These are phyloP conservation scores for Ormosia semicastrata DNA, from an alignment of 306 rosid species.

Conservation along the genomic window DNA sequence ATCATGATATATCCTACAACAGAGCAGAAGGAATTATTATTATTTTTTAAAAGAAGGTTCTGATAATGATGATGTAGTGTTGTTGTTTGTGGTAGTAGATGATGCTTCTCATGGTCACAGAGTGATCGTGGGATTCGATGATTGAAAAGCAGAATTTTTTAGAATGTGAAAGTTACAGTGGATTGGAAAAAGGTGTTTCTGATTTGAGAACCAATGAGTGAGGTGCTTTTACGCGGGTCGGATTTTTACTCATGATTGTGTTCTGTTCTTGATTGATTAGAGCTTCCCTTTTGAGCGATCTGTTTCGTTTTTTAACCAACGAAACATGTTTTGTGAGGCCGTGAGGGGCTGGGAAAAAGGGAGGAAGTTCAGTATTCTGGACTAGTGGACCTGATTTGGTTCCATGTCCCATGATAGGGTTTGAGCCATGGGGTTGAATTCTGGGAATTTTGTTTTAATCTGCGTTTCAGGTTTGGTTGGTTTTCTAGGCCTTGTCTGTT, in stretches of 20 bases:
- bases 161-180: constrained; percentile 14
- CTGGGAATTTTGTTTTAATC: not conserved
- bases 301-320: not conserved
- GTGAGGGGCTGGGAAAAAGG: not conserved
- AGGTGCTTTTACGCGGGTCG: not conserved
- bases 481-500: not conserved
- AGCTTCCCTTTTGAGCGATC: not conserved
- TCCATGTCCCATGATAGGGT: not conserved
- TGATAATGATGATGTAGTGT: constrained; percentile 16
- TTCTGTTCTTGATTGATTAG: constrained; percentile 14
- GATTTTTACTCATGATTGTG: not conserved
- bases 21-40: not conserved
- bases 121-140: constrained; percentile 9
- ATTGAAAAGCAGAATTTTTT: not conserved
- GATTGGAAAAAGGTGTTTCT: not conserved
- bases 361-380: not conserved
- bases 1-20: not conserved
- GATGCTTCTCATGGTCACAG: not conserved
- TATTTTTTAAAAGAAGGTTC: not conserved
- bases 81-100: constrained; percentile 20
- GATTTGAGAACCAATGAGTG: constrained; percentile 9
- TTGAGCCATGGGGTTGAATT: not conserved
- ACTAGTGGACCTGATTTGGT: not conserved
- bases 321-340: not conserved
- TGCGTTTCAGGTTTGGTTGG: not conserved